These are phyloP conservation scores for Helminthosporium solani DNA, from an alignment of 2,329 filamentous ascomycete genomes.

Conservation along the genomic window DNA sequence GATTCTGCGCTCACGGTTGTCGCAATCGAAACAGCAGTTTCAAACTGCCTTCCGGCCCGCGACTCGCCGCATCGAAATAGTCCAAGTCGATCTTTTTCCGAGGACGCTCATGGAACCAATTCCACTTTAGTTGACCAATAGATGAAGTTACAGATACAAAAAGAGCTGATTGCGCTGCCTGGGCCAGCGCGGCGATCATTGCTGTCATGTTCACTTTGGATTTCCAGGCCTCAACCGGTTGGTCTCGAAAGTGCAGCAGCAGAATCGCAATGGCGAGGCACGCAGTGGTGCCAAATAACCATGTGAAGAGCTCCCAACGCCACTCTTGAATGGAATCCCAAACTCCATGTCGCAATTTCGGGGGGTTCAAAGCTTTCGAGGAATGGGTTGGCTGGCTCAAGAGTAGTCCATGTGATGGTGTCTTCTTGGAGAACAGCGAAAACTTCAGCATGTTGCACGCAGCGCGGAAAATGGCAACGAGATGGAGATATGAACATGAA, in stretches of 20 bases:
- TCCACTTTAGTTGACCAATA: slow-evolving; percentile 12
- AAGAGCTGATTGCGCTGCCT: slow-evolving; percentile 7
- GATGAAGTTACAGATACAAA: slow-evolving; percentile 6
- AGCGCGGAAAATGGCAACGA: too few relatives aligned
- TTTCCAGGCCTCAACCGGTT: neutral
- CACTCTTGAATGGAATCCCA: neutral
- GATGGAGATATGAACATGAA: too few relatives aligned
- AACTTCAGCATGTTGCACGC: too few relatives aligned
- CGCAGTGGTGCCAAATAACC: neutral
- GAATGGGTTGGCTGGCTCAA: too few relatives aligned
- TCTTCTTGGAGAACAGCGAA: too few relatives aligned
- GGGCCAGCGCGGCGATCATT: slow-evolving; percentile 7
- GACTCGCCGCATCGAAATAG: slow-evolving; percentile 11
- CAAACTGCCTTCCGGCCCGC: slow-evolving; percentile 12
- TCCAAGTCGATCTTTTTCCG: slow-evolving; percentile 7
- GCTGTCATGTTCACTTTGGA: slow-evolving; percentile 1
- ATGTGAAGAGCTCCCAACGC: neutral
- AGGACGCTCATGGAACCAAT: neutral
- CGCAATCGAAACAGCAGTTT: slow-evolving; percentile 7
- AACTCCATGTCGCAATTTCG: too few relatives aligned
- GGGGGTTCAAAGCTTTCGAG: too few relatives aligned
- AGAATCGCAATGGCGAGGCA: neutral
- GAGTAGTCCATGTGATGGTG: too few relatives aligned
- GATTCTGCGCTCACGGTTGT: too few relatives aligned
- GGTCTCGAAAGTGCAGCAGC: neutral